Base-by-base conservation (phyloP, 2,329 filamentous ascomycete species). In the Colletotrichum liriopes region DNA sequence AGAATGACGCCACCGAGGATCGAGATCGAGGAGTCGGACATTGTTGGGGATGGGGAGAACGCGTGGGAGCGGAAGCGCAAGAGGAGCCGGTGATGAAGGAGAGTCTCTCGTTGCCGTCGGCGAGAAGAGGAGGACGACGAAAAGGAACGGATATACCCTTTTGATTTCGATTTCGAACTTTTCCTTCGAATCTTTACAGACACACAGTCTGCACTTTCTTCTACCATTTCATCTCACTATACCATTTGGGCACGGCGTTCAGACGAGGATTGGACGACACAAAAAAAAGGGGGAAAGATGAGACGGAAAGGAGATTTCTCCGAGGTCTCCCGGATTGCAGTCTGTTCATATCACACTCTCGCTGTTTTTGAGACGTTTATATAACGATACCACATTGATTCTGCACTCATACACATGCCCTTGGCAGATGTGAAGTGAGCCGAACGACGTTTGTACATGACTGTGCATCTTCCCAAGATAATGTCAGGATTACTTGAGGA, bases 41-140 rank as follows among this genome's bases (percentile, higher is more conserved):
- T 77, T 23, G 67, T 75, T 20, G 75, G 23, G 9, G 45, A 78
- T 14, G 76, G 66, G 32, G 76, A 43, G 16, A 79, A 80, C 61
- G 58, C 79, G 55, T 71, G 72, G 29, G 77, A 80, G 67, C 74
- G 78, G n/a, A 77, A 74, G 62, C 78, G 79, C 78, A 77, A 69
- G 61, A 65, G 58, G 47, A 72, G 66, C 18, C 65, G 56, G 35
- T 72, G 26, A 52, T 60, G 47, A 61, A 23, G 3, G 39, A 29
- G 29, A 47, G 29, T 1, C 4, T 18, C 6, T 26, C 49, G 16
- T 12, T 35, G 20, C 29, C n/a, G 12, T 3, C 11, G 12, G 16
- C 3, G 23, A 18, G n/a, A 7, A 32, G 14, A 23, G 29, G 55
- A 32, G 11, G 39, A 47, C 18, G 51, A 47, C 26, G 56, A 52